Conservation (phyloP, 805 yeast genomes). For the Spathaspora girioi region DNA sequence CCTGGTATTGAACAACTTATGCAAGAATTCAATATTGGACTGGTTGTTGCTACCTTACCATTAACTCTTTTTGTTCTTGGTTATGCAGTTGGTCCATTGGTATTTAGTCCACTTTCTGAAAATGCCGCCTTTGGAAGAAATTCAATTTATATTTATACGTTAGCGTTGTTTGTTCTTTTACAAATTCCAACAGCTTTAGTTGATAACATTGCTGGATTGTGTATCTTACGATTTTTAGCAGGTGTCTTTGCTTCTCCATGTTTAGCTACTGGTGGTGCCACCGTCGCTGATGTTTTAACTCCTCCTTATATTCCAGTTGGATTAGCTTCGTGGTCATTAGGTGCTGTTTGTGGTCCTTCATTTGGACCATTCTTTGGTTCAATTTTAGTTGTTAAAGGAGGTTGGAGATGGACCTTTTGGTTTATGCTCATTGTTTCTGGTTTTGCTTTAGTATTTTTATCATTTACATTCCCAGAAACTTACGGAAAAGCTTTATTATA, state of each 20-base stretch:
- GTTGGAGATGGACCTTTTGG: conserved; percentile 51
- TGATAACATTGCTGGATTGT: conserved; percentile 47
- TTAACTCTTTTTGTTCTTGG: conserved; percentile 56
- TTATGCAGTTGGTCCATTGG: conserved; percentile 58
- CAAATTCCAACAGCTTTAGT: conserved; percentile 57
- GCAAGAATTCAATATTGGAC: conserved; percentile 42
- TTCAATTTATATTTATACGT: conserved; percentile 43
- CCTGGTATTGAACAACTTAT: conserved; percentile 47
- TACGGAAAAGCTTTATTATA: conserved; percentile 40
- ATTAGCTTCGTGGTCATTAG: conserved; percentile 50
- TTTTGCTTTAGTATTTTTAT: conserved; percentile 16
- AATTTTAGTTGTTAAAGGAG: conserved; percentile 38
- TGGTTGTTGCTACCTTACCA: conserved; percentile 46
- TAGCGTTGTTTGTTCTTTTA: conserved; percentile 45
- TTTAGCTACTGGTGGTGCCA: conserved; percentile 57
- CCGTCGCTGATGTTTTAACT: conserved; percentile 46
- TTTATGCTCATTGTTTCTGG: conserved; percentile 30
- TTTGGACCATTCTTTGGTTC: conserved; percentile 58
- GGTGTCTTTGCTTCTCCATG: conserved; percentile 58
- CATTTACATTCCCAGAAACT: conserved; percentile 48
- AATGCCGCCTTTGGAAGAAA: conserved; percentile 52
- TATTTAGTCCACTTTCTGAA: conserved; percentile 59
- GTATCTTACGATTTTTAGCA: conserved; percentile 47
- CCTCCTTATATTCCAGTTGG: conserved; percentile 43
- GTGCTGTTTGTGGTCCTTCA: conserved; percentile 53